Percentiles rank a stretch among this genome's conserved stretches.
These are phyloP conservation scores for Rusavskia elegans DNA, from an alignment of 495 filamentous ascomycete genomes.

Conservation along the genomic window DNA sequence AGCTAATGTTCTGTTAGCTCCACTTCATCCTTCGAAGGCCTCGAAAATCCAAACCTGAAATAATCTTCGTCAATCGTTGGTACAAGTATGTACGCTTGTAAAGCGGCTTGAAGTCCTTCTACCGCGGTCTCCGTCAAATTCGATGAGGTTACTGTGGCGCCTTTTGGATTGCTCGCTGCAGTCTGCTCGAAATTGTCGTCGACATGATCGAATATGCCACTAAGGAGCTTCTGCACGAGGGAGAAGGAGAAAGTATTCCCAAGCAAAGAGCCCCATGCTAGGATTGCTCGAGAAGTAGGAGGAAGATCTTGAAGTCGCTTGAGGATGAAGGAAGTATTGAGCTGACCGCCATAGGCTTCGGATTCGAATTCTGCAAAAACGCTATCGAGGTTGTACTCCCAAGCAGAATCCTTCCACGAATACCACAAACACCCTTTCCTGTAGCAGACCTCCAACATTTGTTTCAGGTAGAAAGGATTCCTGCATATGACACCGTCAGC, in stretches of 20 bases:
- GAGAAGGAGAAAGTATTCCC: slow-evolving; percentile 68
- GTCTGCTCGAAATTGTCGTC: slow-evolving; percentile 27
- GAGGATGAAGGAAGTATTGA: slow-evolving; percentile 65
- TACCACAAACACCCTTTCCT: slow-evolving; percentile 79
- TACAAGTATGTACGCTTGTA: slow-evolving; percentile 62
- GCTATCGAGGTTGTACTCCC: slow-evolving; percentile 72
- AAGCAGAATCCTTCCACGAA: slow-evolving; percentile 59
- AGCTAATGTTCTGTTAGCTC: slow-evolving; percentile 31
- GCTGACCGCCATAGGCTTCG: slow-evolving; percentile 56
- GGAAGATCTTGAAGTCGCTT: slow-evolving; percentile 63
- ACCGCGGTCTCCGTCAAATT: slow-evolving; percentile 37
- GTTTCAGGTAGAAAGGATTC: slow-evolving; percentile 76
- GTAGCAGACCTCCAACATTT: slow-evolving; percentile 80
- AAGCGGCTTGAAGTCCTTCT: slow-evolving; percentile 58
- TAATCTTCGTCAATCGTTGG: slow-evolving; percentile 63
- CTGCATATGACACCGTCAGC: slow-evolving; percentile 12
- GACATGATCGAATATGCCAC: slow-evolving; percentile 42
- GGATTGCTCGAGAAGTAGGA: slow-evolving; percentile 49
- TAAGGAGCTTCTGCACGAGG: slow-evolving; percentile 61
- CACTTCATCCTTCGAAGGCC: neutral
- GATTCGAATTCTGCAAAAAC: slow-evolving; percentile 71
- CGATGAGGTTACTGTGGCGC: slow-evolving; percentile 11
- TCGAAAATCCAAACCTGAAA: slow-evolving; percentile 27
- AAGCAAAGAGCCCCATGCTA: slow-evolving; percentile 74
- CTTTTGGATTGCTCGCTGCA: slow-evolving; percentile 19